phyloP scores from a whole-genome alignment of 164 flowering plant species.

The Vitis cinerea region DNA sequence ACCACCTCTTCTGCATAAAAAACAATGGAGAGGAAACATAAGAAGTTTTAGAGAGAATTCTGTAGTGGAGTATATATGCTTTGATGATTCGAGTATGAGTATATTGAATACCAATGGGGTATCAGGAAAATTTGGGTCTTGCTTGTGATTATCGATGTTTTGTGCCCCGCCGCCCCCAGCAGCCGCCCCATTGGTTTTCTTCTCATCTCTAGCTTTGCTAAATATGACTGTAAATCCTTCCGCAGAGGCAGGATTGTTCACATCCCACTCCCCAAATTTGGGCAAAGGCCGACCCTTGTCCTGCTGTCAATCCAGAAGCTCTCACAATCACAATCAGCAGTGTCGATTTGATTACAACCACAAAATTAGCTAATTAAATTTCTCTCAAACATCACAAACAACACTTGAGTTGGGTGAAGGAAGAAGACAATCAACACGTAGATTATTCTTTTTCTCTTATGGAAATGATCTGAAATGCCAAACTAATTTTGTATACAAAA shows the following conservation, averaged over 20 bases:
- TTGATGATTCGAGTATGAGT: background rate
- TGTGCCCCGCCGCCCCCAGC: constrained; percentile 4
- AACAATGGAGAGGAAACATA: background rate
- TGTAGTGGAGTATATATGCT: no score
- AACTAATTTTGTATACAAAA: no score
- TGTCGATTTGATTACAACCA: no score
- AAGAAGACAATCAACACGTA: no score
- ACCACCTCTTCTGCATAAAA: constrained; percentile 39
- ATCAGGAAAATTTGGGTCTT: background rate
- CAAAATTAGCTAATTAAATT: no score
- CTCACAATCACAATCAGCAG: no score
- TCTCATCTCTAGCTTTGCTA: constrained; percentile 74
- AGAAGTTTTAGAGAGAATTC: no score
- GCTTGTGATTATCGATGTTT: background rate
- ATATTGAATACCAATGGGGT: background rate
- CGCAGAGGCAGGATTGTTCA: constrained; percentile 71
- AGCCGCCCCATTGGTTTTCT: constrained; percentile 38
- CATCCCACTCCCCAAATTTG: constrained; percentile 87
- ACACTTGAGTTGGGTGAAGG: no score
- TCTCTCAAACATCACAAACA: no score
- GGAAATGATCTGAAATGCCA: no score
- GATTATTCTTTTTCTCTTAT: no score
- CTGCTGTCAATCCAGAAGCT: constrained; percentile 23
- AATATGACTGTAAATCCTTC: constrained; percentile 77
- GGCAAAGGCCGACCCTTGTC: constrained; percentile 60